These are phyloP conservation scores for Sugiyamaella novakii DNA, from an alignment of 1,139 yeast genomes.

Conservation along the genomic window DNA sequence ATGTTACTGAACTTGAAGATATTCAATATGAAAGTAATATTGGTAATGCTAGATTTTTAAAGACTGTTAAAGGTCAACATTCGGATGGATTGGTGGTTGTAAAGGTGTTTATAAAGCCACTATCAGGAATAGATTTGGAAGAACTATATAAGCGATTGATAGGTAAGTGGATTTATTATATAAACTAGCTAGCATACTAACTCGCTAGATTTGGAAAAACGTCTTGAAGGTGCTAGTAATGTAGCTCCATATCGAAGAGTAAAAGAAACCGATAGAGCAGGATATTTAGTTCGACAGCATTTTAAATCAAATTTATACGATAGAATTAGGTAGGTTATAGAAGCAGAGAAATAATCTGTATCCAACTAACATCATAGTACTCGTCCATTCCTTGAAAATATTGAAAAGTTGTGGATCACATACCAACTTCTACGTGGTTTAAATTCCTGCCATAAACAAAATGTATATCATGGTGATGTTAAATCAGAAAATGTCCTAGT, in stretches of 20 bases:
- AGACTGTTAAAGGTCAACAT: conserved; percentile 70
- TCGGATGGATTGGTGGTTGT: conserved; percentile 73
- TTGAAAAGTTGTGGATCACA: conserved; percentile 81
- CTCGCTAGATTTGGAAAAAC: conserved; percentile 7
- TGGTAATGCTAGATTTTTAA: conserved; percentile 77
- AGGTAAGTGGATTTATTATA: conserved; percentile 32
- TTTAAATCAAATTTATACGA: conserved; percentile 80
- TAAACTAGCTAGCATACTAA: conserved; percentile 5
- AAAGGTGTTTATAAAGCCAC: conserved; percentile 80
- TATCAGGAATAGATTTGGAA: conserved; percentile 44
- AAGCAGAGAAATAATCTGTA: no score
- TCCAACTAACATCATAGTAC: conserved; percentile 47
- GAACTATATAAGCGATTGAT: conserved; percentile 24
- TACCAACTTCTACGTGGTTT: conserved; percentile 73
- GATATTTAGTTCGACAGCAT: conserved; percentile 82
- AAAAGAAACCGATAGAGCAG: conserved; percentile 89
- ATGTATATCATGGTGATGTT: conserved; percentile 83
- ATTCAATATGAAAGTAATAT: conserved; percentile 73
- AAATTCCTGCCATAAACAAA: conserved; percentile 61
- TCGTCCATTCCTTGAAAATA: conserved; percentile 79
- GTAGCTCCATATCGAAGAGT: conserved; percentile 72
- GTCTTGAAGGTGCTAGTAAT: conserved; percentile 43
- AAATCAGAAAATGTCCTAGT: conserved; percentile 86
- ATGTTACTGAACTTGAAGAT: conserved; percentile 73
- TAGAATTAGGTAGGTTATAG: conserved; percentile 54